Evolutionary conservation across 345 rosid species (phyloP).

Genomic region (Cardamine chenopodiifolia): DNA sequence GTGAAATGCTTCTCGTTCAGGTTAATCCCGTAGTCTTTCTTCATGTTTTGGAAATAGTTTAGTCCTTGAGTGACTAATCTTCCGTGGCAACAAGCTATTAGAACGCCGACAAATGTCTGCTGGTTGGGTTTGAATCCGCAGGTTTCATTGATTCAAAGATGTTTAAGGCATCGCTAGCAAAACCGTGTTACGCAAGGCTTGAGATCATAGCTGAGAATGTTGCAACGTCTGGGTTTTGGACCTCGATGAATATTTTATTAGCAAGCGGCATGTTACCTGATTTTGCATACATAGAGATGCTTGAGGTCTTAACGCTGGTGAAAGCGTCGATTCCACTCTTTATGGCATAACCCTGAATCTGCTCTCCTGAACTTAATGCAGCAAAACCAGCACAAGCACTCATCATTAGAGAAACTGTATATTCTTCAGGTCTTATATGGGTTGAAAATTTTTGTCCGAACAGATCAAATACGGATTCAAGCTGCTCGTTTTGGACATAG

Average conservation of each 20-base stretch:
- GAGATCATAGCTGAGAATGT: constrained; percentile 61
- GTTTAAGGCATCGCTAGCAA: constrained; percentile 45
- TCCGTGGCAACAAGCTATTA: constrained; percentile 60
- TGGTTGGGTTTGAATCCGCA: constrained; percentile 46
- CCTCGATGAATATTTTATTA: constrained; percentile 38
- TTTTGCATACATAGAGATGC: constrained; percentile 57
- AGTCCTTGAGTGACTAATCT: constrained; percentile 56
- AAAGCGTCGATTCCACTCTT: constrained; percentile 53
- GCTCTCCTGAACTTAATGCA: constrained; percentile 51
- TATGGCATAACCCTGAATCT: constrained; percentile 50
- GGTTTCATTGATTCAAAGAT: constrained; percentile 50
- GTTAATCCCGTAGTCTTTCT: constrained; percentile 34
- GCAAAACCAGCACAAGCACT: constrained; percentile 60
- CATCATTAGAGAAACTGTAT: constrained; percentile 51
- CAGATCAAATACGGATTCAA: constrained; percentile 51
- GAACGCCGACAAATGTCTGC: constrained; percentile 47
- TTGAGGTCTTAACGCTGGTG: constrained; percentile 50
- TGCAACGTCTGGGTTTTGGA: constrained; percentile 48
- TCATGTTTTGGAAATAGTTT: constrained; percentile 50
- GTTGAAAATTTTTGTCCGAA: constrained; percentile 47
- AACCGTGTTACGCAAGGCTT: constrained; percentile 57
- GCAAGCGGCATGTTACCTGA: constrained; percentile 52
- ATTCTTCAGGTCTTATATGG: constrained; percentile 53
- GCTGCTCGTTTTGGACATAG: constrained; percentile 50
- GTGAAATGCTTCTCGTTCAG: constrained; percentile 49